Base-by-base conservation (phyloP, 768 basidiomycete genomes). In the Termitomyces sp. region DNA sequence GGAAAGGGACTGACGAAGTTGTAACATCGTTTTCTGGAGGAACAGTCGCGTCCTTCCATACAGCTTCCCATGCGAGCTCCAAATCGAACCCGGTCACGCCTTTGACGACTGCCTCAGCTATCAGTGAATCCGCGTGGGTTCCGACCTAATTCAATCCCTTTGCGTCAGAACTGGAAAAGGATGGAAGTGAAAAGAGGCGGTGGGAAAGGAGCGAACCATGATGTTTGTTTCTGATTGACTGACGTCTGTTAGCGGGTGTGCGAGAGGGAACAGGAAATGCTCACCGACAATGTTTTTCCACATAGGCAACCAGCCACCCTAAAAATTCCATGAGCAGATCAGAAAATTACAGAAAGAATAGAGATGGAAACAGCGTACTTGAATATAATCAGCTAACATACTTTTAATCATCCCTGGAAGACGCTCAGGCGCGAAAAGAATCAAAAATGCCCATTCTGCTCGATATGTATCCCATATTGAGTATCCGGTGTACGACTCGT, bases 301-400 rank as follows among this genome's bases (percentile, higher is more conserved):
- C 90, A 92, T 92, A 0, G 91, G 91, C 38, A 93, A 71, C 88
- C 90, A 90, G 3, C 91, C 91, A 16, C 88, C 82, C 84, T 79
- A 33, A 16, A 16, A 6, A 30, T 26, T 1, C 11, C 3, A 18
- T 16, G 20, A 14, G 3, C n/a, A 24, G 28, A 10, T 78, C 22
- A 44, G 30, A 32, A 9, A 16, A 32, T 14, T 18, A 36, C 20
- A 7, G 36, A 46, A 33, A 26, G 30, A 16, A 1, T 41, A 41
- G 40, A 26, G 33, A 18, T 40, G 7, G 5, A 22, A 11, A 30
- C 1, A 4, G 58, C 67, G 5, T 55, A 84, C 87, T 76, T 90
- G 79, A 59, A 77, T 70, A 62, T 85, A 94, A 66, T 92, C 90
- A 52, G 86, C 84, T 20, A 93, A 70, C 90, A 92, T 92, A 59